A percentile compares a stretch with the other conserved stretches of the same genome.
These are phyloP conservation scores for Colletotrichum cereale DNA, from an alignment of 2,329 filamentous ascomycete genomes.

Conservation along the genomic window DNA sequence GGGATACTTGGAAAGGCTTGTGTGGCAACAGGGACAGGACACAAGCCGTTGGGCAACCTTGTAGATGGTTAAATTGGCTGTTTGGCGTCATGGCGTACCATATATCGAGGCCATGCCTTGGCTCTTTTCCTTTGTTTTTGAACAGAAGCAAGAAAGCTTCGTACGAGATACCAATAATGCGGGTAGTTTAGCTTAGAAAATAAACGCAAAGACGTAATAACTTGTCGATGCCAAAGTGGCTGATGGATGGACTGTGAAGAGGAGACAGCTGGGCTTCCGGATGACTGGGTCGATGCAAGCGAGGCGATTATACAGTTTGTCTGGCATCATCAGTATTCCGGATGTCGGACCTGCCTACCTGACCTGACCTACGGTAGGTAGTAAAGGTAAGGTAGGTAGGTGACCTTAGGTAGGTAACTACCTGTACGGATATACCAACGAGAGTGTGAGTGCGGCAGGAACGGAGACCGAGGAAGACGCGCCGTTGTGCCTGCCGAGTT, in stretches of 20 bases:
- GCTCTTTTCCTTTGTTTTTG: not conserved
- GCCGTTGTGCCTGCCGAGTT: conserved; percentile 15
- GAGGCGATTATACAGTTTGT: not conserved
- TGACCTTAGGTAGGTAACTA: too few relatives aligned
- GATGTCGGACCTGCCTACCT: too few relatives aligned
- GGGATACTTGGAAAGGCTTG: not conserved
- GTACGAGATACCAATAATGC: conserved; percentile 25
- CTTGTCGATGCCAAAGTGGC: too few relatives aligned
- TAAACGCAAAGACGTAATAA: conserved; percentile 1
- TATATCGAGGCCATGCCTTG: not conserved
- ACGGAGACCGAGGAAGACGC: not conserved
- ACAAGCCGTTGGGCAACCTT: not conserved
- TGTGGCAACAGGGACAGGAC: not conserved
- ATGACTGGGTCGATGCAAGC: not conserved
- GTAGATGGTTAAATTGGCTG: not conserved
- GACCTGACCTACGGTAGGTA: too few relatives aligned
- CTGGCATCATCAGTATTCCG: not conserved
- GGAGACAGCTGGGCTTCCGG: too few relatives aligned
- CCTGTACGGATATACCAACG: too few relatives aligned
- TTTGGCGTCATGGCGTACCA: conserved; percentile 22
- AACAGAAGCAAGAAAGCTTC: not conserved
- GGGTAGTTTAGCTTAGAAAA: conserved; percentile 22
- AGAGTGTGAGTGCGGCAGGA: not conserved
- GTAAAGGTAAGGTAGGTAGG: too few relatives aligned
- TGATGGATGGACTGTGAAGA: not conserved